Evolutionary conservation across 805 yeast species (phyloP), one percentile per base, ranked within the genome.

Genomic region (Ogataea zsoltii): DNA sequence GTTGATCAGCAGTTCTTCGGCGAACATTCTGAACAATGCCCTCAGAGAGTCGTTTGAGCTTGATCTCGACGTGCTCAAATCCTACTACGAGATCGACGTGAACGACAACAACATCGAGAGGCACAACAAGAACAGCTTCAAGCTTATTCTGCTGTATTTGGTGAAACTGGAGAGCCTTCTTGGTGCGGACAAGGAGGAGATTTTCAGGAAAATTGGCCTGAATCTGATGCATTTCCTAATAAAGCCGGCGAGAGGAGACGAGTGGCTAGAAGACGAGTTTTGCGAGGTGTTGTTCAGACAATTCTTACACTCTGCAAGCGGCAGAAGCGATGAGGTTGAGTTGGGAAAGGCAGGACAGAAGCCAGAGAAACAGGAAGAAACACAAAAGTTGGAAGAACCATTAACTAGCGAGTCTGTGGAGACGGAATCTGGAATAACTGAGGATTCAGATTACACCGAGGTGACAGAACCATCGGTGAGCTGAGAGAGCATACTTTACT

Each of bases 181-280:
- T 13, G 34, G 33, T 15, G 41, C 31, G 13, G 45, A 33, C 2
- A 25, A 18, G 7, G 48, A 42, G 14, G 35, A 34, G 9, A 23
- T 53, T 9, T 21, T 46, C 14, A 48, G 45, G 19, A 17, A 41
- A 4, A 44, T 53, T 14, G 51, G 49, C 4, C 16, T 17, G 12
- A 46, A 46, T 14, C 25, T 51, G 33, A 42, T 48, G 5, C 57
- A 51, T 34, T 53, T 47, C 37, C 37, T 53, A 2, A 17, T 51
- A 18, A 45, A 46, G 26, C 53, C 57, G 7, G 38, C 19, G 9
- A 14, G 38, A 3, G 29, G 35, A 6, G 38, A 19, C 23, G 46
- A 38, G 28, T 49, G 39, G 19, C 34, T 52, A 11, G 38, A 41
- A 14, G 55, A 51, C 25, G 41, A 49, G 17, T 51, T 46, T 18